Evolutionary conservation across 805 yeast species (phyloP).

Genomic region (Starmera pachycereana): DNA sequence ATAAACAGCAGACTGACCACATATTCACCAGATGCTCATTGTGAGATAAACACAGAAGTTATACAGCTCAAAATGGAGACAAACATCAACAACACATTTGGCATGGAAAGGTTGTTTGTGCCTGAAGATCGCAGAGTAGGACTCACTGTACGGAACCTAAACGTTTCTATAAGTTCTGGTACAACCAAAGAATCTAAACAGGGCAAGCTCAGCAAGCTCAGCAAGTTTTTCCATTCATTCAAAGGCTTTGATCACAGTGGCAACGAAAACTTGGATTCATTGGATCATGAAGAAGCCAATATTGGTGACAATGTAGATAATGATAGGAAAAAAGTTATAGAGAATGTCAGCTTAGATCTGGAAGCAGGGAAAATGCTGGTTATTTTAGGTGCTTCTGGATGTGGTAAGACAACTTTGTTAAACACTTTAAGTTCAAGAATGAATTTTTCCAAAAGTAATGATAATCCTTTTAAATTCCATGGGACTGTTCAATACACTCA

Average conservation of each 20-base stretch:
- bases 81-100: too few relatives aligned
- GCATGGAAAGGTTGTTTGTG: background rate
- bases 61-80: too few relatives aligned
- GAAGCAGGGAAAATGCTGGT: slow-evolving; percentile 60
- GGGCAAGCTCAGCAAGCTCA: too few relatives aligned
- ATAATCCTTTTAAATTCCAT: slow-evolving; percentile 28
- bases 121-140: background rate
- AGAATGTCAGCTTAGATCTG: slow-evolving; percentile 47
- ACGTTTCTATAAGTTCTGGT: background rate
- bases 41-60: too few relatives aligned
- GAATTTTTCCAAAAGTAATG: slow-evolving; percentile 19
- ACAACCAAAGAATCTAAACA: background rate
- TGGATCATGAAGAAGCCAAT: background rate
- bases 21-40: too few relatives aligned
- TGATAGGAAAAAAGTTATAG: background rate
- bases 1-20: too few relatives aligned
- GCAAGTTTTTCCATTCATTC: too few relatives aligned
- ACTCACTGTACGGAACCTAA: background rate
- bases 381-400: slow-evolving; percentile 81
- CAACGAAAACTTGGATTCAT: background rate
- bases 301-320: background rate
- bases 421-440: slow-evolving; percentile 53
- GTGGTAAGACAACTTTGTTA: slow-evolving; percentile 75
- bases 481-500: slow-evolving; percentile 32
- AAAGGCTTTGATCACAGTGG: background rate